Percentiles rank a stretch among this genome's conserved stretches.
Conservation (phyloP, 2,329 filamentous ascomycete species). For the Fusarium sp. region DNA sequence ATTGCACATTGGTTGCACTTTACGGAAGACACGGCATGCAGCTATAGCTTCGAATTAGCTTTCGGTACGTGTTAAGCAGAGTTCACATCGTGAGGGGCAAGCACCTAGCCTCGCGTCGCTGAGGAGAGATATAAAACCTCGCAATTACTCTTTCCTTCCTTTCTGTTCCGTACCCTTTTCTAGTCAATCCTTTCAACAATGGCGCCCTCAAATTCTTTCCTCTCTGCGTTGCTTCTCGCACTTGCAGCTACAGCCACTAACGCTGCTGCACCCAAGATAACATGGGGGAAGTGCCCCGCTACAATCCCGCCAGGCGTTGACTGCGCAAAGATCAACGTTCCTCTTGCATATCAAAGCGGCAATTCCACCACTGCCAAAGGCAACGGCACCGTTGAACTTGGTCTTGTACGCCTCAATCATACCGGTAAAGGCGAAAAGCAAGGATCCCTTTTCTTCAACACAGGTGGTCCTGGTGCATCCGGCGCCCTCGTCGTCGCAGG, state of each 20-base stretch:
- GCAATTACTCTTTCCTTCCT: neutral
- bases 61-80: conserved; percentile 1
- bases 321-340: conserved; percentile 32
- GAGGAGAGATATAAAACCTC: conserved; percentile 15
- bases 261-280: conserved; percentile 9
- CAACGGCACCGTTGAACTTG: conserved; percentile 17
- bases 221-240: conserved; percentile 2
- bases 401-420: conserved; percentile 22
- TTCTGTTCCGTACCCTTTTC: too few relatives aligned
- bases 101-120: neutral
- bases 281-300: conserved; percentile 14
- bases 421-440: conserved; percentile 27
- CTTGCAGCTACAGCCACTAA: neutral
- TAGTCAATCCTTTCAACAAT: neutral
- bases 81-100: neutral
- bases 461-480: conserved; percentile 39
- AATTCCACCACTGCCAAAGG: conserved; percentile 27
- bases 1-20: neutral
- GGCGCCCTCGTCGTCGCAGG: conserved; percentile 17
- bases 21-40: conserved; percentile 14
- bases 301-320: conserved; percentile 28
- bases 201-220: neutral
- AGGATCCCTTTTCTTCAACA: conserved; percentile 37
- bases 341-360: conserved; percentile 28
- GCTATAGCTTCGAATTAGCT: conserved; percentile 6